Base-by-base conservation (phyloP, 208 protist species). In the Leptomonas seymouri region DNA sequence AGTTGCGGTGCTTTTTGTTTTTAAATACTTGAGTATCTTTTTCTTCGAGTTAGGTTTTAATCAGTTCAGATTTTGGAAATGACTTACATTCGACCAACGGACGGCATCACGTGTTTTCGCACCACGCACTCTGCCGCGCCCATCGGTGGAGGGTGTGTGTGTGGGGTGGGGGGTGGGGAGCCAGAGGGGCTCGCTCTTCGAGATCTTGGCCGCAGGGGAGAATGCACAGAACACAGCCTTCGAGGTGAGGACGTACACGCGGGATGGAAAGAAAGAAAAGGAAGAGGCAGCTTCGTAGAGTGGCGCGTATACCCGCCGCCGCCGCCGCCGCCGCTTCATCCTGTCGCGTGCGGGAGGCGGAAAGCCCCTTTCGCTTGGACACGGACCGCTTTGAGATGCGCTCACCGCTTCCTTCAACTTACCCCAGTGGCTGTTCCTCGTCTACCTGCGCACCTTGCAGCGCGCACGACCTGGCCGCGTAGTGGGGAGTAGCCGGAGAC, bases 41-140 rank as follows among this genome's bases (percentile, higher is more conserved):
- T 68, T 14, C 30, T 49, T n/a, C 36, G 42, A 36, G 15, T 69
- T 58, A 20, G 31, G 41, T 48, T 68, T 55, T 28, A 51, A 27
- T 61, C 56, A 49, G 56, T 21, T 49, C 56, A 61, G 65, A 30
- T 42, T 31, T 28, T 23, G 27, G 21, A 23, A 30, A 20, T 6
- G 46, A 21, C n/a, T n/a, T 39, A 51, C 63, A 46, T 27, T 46
- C 50, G 50, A 49, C 51, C 1, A 50, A 49, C 18, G 31, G 25
- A n/a, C 25, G 23, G 54, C 36, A 23, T 45, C 45, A 30, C 21
- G 62, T 48, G 9, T 25, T 7, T 55, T 34, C 25, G 25, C 21
- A 23, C 49, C 49, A 54, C 34, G 34, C 9, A 9, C 9, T 12
- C 34, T 39, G 34, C 34, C 34, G 9, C 3, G 34, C 9, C 34